Evolutionary conservation across 2,329 filamentous ascomycete genomes (phyloP).

Genomic region (Stachybotrys elegans): DNA sequence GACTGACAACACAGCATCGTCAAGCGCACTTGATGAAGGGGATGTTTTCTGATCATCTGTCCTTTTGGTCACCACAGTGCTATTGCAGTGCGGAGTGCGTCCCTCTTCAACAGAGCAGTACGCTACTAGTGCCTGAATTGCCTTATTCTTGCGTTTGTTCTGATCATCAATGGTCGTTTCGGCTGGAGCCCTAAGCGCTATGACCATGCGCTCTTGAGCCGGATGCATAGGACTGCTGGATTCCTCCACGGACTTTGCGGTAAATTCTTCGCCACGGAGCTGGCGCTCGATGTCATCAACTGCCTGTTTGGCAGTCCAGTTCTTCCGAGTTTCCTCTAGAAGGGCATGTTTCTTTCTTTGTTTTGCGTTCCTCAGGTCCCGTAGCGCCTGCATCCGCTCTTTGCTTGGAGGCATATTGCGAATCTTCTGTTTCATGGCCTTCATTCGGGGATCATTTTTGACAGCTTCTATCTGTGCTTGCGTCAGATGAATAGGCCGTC

Average conservation of each 20-base stretch:
- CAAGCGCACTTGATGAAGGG: not conserved
- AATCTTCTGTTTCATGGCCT: not conserved
- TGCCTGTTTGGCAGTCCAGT: conserved; percentile 13
- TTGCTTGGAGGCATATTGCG: conserved; percentile 3
- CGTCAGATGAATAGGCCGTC: conserved; percentile 11
- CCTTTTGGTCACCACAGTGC: not conserved
- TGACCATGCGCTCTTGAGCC: conserved; percentile 11
- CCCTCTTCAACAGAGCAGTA: conserved; percentile 10
- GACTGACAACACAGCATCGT: conserved; percentile 6
- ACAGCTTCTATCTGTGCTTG: conserved; percentile 9
- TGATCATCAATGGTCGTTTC: conserved; percentile 7
- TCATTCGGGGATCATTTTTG: conserved; percentile 8
- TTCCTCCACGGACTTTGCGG: conserved; percentile 5
- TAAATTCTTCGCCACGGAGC: conserved; percentile 12
- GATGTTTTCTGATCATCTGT: too few relatives aligned
- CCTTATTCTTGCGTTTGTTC: conserved; percentile 8
- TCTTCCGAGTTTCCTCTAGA: conserved; percentile 9
- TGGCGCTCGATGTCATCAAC: conserved; percentile 14
- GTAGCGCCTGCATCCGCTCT: conserved; percentile 5
- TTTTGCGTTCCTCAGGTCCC: conserved; percentile 10
- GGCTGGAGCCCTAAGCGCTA: conserved; percentile 8
- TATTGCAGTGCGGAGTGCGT: not conserved
- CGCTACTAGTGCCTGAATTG: conserved; percentile 7
- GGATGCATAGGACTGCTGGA: conserved; percentile 3
- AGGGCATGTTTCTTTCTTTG: conserved; percentile 10